These are phyloP conservation scores for Sphaerostilbella broomeana DNA, from an alignment of 2,329 filamentous ascomycete genomes.

Conservation along the genomic window DNA sequence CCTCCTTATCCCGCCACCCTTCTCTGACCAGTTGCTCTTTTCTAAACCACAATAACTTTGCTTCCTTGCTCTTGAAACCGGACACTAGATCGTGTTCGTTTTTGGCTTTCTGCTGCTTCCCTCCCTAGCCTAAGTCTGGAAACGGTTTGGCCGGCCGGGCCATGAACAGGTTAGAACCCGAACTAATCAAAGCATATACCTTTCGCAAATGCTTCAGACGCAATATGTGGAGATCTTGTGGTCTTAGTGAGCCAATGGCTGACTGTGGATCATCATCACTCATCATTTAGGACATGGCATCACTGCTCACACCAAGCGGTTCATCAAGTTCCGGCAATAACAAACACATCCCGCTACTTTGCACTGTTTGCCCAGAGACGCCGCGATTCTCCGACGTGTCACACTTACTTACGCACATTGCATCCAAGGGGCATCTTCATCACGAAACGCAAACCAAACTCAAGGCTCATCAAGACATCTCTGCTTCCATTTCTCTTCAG, in stretches of 20 bases:
- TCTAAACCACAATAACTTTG: slow-evolving; percentile 17
- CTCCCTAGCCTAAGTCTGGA: slow-evolving; percentile 12
- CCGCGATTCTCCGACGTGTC: slow-evolving; percentile 85
- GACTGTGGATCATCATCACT: slow-evolving; percentile 1
- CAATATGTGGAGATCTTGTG: background rate
- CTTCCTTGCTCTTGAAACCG: slow-evolving; percentile 19
- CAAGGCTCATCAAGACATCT: slow-evolving; percentile 58
- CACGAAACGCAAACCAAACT: slow-evolving; percentile 78
- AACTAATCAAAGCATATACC: background rate
- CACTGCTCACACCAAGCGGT: slow-evolving; percentile 19
- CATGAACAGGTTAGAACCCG: slow-evolving; percentile 11
- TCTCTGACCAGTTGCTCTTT: slow-evolving; percentile 21
- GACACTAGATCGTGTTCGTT: slow-evolving; percentile 10
- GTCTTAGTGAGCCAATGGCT: too few relatives aligned
- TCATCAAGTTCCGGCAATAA: slow-evolving; percentile 19
- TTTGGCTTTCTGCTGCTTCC: slow-evolving; percentile 23
- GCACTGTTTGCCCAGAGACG: slow-evolving; percentile 74
- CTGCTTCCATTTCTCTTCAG: slow-evolving; percentile 55
- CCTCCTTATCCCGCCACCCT: slow-evolving; percentile 10
- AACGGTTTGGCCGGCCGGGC: slow-evolving; percentile 1
- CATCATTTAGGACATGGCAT: slow-evolving; percentile 32
- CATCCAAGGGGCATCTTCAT: slow-evolving; percentile 86
- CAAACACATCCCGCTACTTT: slow-evolving; percentile 60
- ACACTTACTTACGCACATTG: slow-evolving; percentile 84
- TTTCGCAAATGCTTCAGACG: background rate